These are phyloP conservation scores for Pseudoturritis turrita DNA, from an alignment of 345 rosid species.

Conservation along the genomic window DNA sequence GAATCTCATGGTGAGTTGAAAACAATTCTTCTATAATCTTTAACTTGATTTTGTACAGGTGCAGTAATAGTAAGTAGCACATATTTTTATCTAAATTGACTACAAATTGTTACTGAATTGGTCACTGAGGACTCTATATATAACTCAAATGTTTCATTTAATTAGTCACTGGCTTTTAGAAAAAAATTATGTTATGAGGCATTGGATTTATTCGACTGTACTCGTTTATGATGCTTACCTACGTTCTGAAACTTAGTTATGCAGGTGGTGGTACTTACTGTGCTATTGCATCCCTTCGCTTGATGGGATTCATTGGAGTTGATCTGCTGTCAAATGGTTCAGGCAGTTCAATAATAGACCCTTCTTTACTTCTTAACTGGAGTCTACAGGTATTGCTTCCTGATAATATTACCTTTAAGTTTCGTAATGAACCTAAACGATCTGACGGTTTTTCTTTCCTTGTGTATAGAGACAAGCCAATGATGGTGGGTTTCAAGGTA, in stretches of 20 bases:
- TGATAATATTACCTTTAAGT: not conserved
- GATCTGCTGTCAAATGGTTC: constrained; percentile 45
- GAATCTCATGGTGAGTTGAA: constrained; percentile 94
- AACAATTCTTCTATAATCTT: not conserved
- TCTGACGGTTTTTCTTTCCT: not conserved
- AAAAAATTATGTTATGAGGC: not conserved
- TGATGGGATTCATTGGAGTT: constrained; percentile 79
- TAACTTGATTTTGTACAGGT: not conserved
- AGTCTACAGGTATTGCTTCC: constrained; percentile 54
- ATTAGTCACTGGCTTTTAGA: not conserved
- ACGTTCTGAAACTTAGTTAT: constrained; percentile 43
- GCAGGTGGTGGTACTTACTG: constrained; percentile 97
- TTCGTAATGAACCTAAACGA: not conserved
- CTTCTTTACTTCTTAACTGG: constrained; percentile 66
- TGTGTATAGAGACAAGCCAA: constrained; percentile 64
- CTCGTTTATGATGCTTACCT: constrained; percentile 31
- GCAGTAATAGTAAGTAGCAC: not conserved
- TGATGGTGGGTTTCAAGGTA: constrained; percentile 95
- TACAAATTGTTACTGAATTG: not conserved
- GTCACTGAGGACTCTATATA: not conserved
- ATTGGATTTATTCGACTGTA: not conserved
- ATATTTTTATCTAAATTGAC: not conserved
- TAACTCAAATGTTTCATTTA: not conserved
- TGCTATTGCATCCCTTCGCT: constrained; percentile 79
- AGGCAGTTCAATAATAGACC: constrained; percentile 41